Evolutionary conservation across 352 stramenopile species (phyloP).

Genomic region (Pythium dissimile): DNA sequence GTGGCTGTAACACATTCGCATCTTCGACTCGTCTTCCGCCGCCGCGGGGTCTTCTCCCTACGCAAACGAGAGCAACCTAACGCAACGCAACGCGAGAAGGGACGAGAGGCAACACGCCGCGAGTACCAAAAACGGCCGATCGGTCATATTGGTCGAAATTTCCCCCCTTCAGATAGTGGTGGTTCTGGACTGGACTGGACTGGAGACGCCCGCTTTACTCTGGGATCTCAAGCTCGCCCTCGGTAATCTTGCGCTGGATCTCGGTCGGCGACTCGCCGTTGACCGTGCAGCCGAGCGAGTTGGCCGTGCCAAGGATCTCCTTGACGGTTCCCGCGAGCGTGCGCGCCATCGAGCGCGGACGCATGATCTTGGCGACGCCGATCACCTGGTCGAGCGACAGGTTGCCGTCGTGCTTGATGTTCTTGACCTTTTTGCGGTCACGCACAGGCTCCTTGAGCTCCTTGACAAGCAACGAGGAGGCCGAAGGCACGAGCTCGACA

Average conservation of each 20-base stretch:
- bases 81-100: not conserved
- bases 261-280: constrained; percentile 97
- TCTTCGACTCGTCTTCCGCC: not conserved
- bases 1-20: not conserved
- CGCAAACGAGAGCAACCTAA: too few species aligned
- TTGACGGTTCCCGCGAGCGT: constrained; percentile 97
- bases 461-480: constrained; percentile 99
- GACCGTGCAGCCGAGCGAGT: constrained; percentile 99
- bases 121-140: not conserved
- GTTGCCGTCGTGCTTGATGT: constrained; percentile 99
- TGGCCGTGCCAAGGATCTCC: constrained; percentile 98
- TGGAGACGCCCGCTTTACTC: constrained; percentile 83
- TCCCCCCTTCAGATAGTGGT: constrained; percentile 5
- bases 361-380: constrained; percentile 97
- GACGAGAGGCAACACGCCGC: not conserved
- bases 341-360: constrained; percentile 96
- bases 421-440: constrained; percentile 99
- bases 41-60: not conserved
- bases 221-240: constrained; percentile 97
- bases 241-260: constrained; percentile 95
- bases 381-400: constrained; percentile 99
- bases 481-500: constrained; percentile 96
- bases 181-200: not conserved
- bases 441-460: constrained; percentile 98
- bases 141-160: constrained; percentile 10